These are phyloP conservation scores for Neoboletus subvelutipes DNA, from an alignment of 768 basidiomycete genomes.

Conservation along the genomic window DNA sequence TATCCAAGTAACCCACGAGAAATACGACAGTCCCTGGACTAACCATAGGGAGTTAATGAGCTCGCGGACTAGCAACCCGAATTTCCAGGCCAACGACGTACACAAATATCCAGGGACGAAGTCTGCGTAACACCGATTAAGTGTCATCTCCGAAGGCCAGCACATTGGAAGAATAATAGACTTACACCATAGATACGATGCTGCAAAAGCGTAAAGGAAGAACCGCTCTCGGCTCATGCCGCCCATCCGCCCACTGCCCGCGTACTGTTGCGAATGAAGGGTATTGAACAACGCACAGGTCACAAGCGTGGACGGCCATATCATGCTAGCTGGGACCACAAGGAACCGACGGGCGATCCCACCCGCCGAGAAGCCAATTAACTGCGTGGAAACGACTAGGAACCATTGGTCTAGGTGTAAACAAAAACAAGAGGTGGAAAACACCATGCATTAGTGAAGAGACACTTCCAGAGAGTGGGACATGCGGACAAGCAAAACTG, in stretches of 20 bases:
- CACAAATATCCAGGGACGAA: conserved; percentile 48
- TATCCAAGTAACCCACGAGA: conserved; percentile 61
- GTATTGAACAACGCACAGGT: conserved; percentile 78
- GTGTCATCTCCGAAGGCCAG: neutral
- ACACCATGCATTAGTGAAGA: conserved; percentile 1
- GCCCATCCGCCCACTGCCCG: conserved; percentile 58
- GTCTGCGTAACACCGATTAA: conserved; percentile 25
- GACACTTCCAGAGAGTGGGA: neutral
- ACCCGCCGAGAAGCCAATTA: conserved; percentile 84
- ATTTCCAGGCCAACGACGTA: conserved; percentile 21
- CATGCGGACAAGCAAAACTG: conserved; percentile 52
- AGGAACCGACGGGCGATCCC: conserved; percentile 75
- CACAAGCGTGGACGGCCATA: conserved; percentile 78
- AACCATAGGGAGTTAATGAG: conserved; percentile 22
- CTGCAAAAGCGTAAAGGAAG: conserved; percentile 64
- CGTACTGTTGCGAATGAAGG: conserved; percentile 66
- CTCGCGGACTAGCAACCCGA: neutral
- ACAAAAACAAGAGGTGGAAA: neutral
- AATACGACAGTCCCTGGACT: conserved; percentile 52
- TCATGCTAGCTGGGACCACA: conserved; percentile 54
- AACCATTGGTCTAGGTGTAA: conserved; percentile 66
- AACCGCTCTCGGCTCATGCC: conserved; percentile 76
- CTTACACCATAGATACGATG: conserved; percentile 61
- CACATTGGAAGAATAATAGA: neutral
- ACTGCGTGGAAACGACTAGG: conserved; percentile 70